Evolutionary conservation across 306 rosid species (phyloP).

Genomic region (Hippophae rhamnoides): DNA sequence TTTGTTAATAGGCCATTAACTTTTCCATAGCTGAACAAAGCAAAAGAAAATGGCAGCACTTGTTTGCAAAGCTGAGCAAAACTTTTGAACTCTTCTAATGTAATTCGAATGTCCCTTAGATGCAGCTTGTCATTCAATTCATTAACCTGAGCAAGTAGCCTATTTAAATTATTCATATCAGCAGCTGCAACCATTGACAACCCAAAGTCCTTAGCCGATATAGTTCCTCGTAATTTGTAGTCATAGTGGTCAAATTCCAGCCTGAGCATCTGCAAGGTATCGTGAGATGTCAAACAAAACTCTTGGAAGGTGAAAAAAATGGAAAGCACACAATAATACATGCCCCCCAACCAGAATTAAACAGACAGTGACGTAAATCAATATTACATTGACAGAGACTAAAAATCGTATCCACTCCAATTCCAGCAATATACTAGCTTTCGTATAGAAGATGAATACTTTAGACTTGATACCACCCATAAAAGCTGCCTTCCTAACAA

Average conservation of each 20-base stretch:
- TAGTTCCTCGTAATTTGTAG: constrained; percentile 52
- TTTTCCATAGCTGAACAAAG: constrained; percentile 75
- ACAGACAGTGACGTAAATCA: too few relatives aligned
- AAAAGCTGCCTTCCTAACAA: too few relatives aligned
- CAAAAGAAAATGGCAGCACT: constrained; percentile 63
- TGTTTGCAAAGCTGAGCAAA: constrained; percentile 66
- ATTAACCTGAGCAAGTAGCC: constrained; percentile 58
- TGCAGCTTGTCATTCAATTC: constrained; percentile 33
- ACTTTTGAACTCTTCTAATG: constrained; percentile 70
- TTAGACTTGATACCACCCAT: too few relatives aligned
- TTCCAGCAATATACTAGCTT: too few relatives aligned
- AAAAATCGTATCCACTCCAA: too few relatives aligned
- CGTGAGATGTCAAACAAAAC: constrained; percentile 10
- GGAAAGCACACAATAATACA: too few relatives aligned
- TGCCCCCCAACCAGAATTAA: too few relatives aligned
- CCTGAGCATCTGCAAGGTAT: constrained; percentile 44
- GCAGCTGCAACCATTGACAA: constrained; percentile 95
- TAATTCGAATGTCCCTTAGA: constrained; percentile 42
- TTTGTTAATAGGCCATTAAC: constrained; percentile 58
- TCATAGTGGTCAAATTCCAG: constrained; percentile 88
- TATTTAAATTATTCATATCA: constrained; percentile 39
- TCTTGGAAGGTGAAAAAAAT: background rate
- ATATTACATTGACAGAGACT: too few relatives aligned
- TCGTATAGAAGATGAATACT: too few relatives aligned
- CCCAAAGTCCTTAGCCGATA: constrained; percentile 81